Percentiles rank a stretch among this genome's conserved stretches.
These are phyloP conservation scores for Pochonia chlamydosporia DNA, from an alignment of 2,329 filamentous ascomycete species.

Conservation along the genomic window DNA sequence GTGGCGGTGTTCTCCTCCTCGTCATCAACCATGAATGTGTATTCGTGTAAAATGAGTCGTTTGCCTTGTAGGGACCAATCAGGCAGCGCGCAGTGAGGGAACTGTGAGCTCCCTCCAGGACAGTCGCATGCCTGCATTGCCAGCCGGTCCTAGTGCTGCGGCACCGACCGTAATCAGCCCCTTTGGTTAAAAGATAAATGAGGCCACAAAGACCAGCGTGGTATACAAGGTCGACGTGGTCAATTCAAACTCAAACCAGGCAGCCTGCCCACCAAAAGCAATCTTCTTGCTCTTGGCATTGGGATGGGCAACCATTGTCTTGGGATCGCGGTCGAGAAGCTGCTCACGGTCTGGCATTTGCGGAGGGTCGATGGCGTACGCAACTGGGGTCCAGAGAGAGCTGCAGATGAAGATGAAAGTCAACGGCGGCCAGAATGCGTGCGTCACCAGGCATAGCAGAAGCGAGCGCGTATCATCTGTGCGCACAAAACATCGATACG, in stretches of 20 bases:
- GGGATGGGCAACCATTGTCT: constrained; percentile 48
- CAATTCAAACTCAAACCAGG: constrained; percentile 52
- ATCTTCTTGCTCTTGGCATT: constrained; percentile 47
- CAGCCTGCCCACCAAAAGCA: constrained; percentile 46
- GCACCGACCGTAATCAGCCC: not conserved
- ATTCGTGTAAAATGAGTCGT: not conserved
- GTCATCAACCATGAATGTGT: not conserved
- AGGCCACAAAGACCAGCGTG: constrained; percentile 39
- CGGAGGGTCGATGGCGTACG: constrained; percentile 56
- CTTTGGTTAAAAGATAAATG: constrained; percentile 23
- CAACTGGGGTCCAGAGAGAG: constrained; percentile 52
- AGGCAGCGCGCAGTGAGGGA: too few relatives aligned
- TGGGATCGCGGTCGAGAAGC: constrained; percentile 47
- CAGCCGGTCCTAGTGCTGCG: not conserved
- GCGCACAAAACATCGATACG: constrained; percentile 42
- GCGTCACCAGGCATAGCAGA: constrained; percentile 49
- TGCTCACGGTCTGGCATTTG: constrained; percentile 51
- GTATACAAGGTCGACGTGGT: constrained; percentile 45
- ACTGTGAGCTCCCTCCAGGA: too few relatives aligned
- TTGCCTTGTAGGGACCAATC: not conserved
- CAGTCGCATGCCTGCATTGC: not conserved
- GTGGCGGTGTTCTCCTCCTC: not conserved
- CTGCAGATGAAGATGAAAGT: constrained; percentile 50
- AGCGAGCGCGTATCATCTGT: constrained; percentile 31
- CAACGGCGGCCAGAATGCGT: constrained; percentile 57